These are phyloP conservation scores for Boletus vermiculosoides DNA, from an alignment of 768 basidiomycete species.

Conservation along the genomic window DNA sequence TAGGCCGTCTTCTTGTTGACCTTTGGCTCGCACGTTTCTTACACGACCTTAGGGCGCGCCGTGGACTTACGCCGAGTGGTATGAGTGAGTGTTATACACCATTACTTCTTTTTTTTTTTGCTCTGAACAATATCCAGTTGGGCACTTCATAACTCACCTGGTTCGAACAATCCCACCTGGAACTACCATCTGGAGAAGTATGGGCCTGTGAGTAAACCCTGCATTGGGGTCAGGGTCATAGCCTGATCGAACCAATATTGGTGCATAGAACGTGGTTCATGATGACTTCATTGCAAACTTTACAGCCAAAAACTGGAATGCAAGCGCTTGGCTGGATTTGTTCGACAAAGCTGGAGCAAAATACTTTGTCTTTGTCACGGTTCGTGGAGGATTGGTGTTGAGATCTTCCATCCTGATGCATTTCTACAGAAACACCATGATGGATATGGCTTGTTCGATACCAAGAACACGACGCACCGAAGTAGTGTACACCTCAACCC, in stretches of 20 bases:
- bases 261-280: conserved; percentile 43
- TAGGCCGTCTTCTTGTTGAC: conserved; percentile 1
- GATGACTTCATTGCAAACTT: conserved; percentile 60
- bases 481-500: conserved; percentile 50
- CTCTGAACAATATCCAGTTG: conserved; percentile 26
- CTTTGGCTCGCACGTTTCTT: not conserved
- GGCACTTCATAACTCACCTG: conserved; percentile 38
- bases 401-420: not conserved
- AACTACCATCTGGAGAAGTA: conserved; percentile 49
- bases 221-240: not conserved
- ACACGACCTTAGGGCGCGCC: conserved; percentile 36
- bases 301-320: conserved; percentile 51
- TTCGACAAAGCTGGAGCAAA: conserved; percentile 58
- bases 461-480: conserved; percentile 50
- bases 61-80: conserved; percentile 52
- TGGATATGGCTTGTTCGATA: conserved; percentile 57
- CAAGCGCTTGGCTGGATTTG: conserved; percentile 53
- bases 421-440: conserved; percentile 56
- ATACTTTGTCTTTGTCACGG: conserved; percentile 59
- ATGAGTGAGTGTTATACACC: conserved; percentile 39
- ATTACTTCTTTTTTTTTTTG: too few species aligned
- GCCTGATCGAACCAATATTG: not conserved
- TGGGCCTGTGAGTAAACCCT: conserved; percentile 30
- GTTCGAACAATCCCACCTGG: conserved; percentile 43
- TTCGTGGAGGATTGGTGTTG: conserved; percentile 16